These are phyloP conservation scores for Pestalotiopsis sp. DNA, from an alignment of 2,329 filamentous ascomycete genomes.

Conservation along the genomic window DNA sequence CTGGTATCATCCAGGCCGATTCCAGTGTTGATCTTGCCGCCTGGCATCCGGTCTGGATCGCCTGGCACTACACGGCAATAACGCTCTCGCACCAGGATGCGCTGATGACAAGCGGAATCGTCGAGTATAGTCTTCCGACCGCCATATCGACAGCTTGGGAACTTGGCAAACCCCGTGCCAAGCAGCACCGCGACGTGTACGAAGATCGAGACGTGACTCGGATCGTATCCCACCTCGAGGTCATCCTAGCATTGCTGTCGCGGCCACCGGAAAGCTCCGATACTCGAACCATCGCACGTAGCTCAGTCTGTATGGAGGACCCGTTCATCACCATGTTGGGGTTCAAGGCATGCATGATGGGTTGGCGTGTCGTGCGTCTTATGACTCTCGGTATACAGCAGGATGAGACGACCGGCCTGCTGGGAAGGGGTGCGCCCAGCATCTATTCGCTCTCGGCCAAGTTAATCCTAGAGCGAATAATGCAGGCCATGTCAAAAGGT, in stretches of 20 bases:
- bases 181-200: background rate
- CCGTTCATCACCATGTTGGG: background rate
- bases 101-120: background rate
- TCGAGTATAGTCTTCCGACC: background rate
- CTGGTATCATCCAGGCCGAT: too few species aligned
- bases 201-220: background rate
- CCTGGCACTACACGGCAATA: background rate
- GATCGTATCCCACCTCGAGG: background rate
- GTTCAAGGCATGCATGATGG: background rate
- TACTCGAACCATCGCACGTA: too few species aligned
- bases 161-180: background rate
- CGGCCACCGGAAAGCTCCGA: background rate
- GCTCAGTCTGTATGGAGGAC: background rate
- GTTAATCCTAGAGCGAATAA: background rate
- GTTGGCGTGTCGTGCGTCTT: background rate
- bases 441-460: background rate
- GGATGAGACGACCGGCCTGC: background rate
- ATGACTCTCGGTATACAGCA: background rate
- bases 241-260: background rate
- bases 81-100: background rate
- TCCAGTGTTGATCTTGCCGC: background rate
- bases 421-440: background rate
- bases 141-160: background rate
- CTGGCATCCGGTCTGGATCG: background rate
- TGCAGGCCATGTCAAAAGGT: background rate